phyloP scores from a whole-genome alignment of 768 basidiomycete species.

The Kwoniella newhampshirensis region DNA sequence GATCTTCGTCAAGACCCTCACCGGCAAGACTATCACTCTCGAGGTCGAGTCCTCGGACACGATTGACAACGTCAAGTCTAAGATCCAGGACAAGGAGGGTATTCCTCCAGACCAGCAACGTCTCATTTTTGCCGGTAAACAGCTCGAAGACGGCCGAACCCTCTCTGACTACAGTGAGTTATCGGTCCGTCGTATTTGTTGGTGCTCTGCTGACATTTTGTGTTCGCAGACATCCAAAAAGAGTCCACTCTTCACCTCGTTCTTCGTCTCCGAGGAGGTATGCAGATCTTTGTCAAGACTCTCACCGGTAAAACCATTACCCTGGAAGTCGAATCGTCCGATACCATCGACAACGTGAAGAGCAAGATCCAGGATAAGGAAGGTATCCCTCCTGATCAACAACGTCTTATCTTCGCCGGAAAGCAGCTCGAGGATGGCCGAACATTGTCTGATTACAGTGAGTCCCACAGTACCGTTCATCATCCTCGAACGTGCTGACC shows the following conservation, averaged over 20 bases:
- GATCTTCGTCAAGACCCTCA: constrained; percentile 42
- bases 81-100: constrained; percentile 29
- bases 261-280: constrained; percentile 49
- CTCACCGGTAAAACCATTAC: constrained; percentile 90
- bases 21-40: constrained; percentile 60
- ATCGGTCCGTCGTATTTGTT: neutral
- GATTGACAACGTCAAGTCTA: constrained; percentile 26
- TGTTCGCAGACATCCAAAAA: constrained; percentile 67
- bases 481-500: neutral
- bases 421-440: constrained; percentile 91
- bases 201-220: neutral
- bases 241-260: constrained; percentile 75
- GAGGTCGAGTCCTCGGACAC: constrained; percentile 26
- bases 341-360: constrained; percentile 93
- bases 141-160: constrained; percentile 87
- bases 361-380: constrained; percentile 95
- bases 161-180: constrained; percentile 71
- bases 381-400: constrained; percentile 88
- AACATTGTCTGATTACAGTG: constrained; percentile 77
- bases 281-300: constrained; percentile 51
- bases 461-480: constrained; percentile 1
- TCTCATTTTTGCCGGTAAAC: constrained; percentile 67
- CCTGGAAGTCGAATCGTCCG: constrained; percentile 85
- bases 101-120: constrained; percentile 28
- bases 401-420: constrained; percentile 86